Evolutionary conservation across 106 monocot species (phyloP), one percentile per base, ranked within the genome.

Genomic region (Dendrobium officinale): DNA sequence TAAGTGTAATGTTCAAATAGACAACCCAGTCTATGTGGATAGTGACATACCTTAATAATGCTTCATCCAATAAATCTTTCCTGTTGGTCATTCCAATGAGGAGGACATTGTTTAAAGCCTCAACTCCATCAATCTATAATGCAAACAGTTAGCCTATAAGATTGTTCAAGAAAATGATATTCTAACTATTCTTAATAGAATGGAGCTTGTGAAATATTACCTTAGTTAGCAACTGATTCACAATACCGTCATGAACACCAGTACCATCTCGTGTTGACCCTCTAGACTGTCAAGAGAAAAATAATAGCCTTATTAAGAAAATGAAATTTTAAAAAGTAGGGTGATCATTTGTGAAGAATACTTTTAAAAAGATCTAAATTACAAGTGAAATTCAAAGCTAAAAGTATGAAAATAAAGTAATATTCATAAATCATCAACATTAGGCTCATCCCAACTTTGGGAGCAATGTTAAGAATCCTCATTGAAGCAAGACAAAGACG

Each of bases 1-100:
- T 13, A 70, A 70, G 10, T 10, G 33, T 31, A 70, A 33, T 4
- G 64, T 64, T 6, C 22, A 64, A 22, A 6, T n/a, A 19, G 31
- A 6, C 27, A 29, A 72, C 11, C 31, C 3, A 37, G 10, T 37
- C 33, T 20, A 43, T 74, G 43, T 74, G 41, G 43, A 70, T 33
- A 59, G 40, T 49, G 24, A 72, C 64, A 77, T 82, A 93, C 98
- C 98, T 92, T 75, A 99, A 83, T 43, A 99, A 80, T 55, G 98
- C 98, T 90, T 95, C 95, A 91, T 99, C 98, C 67, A 99, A 82
- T 59, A 99, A 84, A 90, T 99, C 98, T 83, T 95, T 99, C 77
- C 98, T 87, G 81, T 98, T 98, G 45, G 97, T 98, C 97, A 98
- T 98, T 83, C 98, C 98, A 93, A 99, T 99, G 68, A 99, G 98